A percentile compares a stretch with the other conserved stretches of the same genome.
Conservation (phyloP, 208 protist species). For the Wallacemonas sp. region DNA sequence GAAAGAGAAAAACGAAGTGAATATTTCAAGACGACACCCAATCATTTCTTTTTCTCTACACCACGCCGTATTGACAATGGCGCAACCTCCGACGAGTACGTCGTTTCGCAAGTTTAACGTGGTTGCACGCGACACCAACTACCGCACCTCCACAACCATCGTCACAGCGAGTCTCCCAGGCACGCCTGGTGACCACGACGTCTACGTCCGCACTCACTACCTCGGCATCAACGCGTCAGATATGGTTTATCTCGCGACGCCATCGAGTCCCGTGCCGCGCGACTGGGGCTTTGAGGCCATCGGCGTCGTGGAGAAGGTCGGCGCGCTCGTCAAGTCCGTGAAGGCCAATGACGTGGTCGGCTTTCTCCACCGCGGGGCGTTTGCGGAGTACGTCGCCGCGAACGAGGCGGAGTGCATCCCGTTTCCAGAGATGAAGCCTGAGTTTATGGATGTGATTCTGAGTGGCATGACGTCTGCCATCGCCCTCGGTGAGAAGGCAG, state of each 20-base stretch:
- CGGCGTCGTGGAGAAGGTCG: conserved; percentile 54
- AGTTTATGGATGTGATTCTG: conserved; percentile 40
- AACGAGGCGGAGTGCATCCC: conserved; percentile 25
- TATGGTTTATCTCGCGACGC: conserved; percentile 49
- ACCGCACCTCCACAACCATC: conserved; percentile 37
- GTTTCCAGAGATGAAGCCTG: conserved; percentile 43
- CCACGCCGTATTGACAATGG: too few relatives aligned
- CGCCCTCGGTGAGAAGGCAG: conserved; percentile 52
- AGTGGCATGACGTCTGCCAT: conserved; percentile 76
- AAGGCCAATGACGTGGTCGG: conserved; percentile 44
- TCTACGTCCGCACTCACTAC: conserved; percentile 53
- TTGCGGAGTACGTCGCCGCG: conserved; percentile 44
- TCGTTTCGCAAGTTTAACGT: conserved; percentile 34
- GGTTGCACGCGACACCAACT: conserved; percentile 25
- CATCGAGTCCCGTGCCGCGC: conserved; percentile 55
- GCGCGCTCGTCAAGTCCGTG: conserved; percentile 37
- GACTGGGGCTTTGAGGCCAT: conserved; percentile 82
- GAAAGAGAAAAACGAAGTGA: not conserved
- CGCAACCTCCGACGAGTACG: not conserved
- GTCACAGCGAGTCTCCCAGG: conserved; percentile 1
- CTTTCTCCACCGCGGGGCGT: conserved; percentile 49
- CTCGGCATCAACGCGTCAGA: conserved; percentile 80
- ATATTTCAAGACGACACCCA: not conserved
- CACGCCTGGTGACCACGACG: conserved; percentile 27
- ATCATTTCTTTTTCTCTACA: conserved; percentile 2